Conservation (phyloP, 441 rosid species). For the Viola pubescens region DNA sequence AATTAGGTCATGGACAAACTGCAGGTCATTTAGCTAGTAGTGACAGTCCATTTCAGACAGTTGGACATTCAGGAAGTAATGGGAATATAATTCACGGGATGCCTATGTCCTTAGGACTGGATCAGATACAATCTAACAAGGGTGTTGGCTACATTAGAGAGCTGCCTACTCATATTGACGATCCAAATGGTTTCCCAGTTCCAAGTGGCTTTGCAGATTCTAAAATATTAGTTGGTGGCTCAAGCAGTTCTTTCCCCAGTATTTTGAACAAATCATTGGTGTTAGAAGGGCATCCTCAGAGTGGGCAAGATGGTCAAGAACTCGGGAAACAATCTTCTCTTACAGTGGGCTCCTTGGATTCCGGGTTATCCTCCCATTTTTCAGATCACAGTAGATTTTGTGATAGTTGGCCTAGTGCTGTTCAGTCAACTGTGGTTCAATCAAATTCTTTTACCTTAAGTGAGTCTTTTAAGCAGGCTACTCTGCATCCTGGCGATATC, state of each 20-base stretch:
- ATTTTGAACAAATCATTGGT: constrained; percentile 31
- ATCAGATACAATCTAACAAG: constrained; percentile 43
- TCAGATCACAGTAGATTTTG: constrained; percentile 29
- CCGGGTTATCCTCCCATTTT: constrained; percentile 33
- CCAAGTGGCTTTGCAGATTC: constrained; percentile 31
- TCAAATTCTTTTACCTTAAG: constrained; percentile 23
- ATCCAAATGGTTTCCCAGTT: constrained; percentile 25
- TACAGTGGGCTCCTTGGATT: constrained; percentile 22
- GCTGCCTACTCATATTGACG: constrained; percentile 26
- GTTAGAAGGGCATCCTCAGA: constrained; percentile 34
- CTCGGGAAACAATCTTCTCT: constrained; percentile 30
- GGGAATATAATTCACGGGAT: constrained; percentile 57
- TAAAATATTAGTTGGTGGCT: constrained; percentile 30
- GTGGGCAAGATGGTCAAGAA: constrained; percentile 25
- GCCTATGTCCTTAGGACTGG: constrained; percentile 48
- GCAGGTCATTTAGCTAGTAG: constrained; percentile 18
- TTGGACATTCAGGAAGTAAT: constrained; percentile 28
- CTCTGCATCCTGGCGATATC: constrained; percentile 23
- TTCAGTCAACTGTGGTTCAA: constrained; percentile 28
- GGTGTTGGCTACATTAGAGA: constrained; percentile 22
- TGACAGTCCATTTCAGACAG: constrained; percentile 39
- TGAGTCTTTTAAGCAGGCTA: constrained; percentile 27
- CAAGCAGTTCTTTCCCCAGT: constrained; percentile 27
- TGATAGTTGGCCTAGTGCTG: constrained; percentile 43
- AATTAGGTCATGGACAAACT: constrained; percentile 26